Evolutionary conservation across 1,284 basidiomycete species (phyloP).

Genomic region (Apiotrichum veenhuisii): DNA sequence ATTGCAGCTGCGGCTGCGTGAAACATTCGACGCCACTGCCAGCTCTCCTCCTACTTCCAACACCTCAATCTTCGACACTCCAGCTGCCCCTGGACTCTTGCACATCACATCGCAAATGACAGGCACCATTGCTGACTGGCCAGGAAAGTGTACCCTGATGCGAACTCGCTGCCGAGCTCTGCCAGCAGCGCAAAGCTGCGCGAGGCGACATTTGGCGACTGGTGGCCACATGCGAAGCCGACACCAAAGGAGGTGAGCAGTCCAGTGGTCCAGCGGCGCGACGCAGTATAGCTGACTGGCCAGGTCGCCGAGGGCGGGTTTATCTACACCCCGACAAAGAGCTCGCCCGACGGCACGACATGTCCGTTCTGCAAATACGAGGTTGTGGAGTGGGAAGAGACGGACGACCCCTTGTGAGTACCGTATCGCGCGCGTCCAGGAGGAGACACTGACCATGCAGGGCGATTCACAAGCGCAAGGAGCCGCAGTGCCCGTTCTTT

Average conservation of each 20-base stretch:
- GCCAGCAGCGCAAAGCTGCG: conserved; percentile 66
- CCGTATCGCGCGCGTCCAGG: not conserved
- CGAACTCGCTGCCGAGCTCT: conserved; percentile 61
- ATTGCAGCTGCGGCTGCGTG: too few relatives aligned
- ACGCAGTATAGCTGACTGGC: not conserved
- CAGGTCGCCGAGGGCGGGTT: conserved; percentile 83
- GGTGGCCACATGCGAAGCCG: conserved; percentile 72
- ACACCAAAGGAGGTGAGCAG: conserved; percentile 62
- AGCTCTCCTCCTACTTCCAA: too few relatives aligned
- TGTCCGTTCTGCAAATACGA: conserved; percentile 73
- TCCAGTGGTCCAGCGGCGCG: not conserved
- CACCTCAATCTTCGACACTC: too few relatives aligned
- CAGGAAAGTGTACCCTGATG: conserved; percentile 59
- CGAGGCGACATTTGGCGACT: conserved; percentile 62
- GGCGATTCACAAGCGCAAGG: conserved; percentile 36
- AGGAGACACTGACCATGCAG: conserved; percentile 21
- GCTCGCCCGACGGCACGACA: conserved; percentile 64
- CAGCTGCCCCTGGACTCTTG: too few relatives aligned
- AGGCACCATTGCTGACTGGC: not conserved
- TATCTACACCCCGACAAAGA: conserved; percentile 62
- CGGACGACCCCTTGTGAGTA: conserved; percentile 66
- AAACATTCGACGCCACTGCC: too few relatives aligned
- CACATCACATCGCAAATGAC: too few relatives aligned
- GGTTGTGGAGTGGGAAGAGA: conserved; percentile 72
- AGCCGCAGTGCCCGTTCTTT: conserved; percentile 46